These are phyloP conservation scores for Cyclocybe cylindracea DNA, from an alignment of 768 basidiomycete species.

Conservation along the genomic window DNA sequence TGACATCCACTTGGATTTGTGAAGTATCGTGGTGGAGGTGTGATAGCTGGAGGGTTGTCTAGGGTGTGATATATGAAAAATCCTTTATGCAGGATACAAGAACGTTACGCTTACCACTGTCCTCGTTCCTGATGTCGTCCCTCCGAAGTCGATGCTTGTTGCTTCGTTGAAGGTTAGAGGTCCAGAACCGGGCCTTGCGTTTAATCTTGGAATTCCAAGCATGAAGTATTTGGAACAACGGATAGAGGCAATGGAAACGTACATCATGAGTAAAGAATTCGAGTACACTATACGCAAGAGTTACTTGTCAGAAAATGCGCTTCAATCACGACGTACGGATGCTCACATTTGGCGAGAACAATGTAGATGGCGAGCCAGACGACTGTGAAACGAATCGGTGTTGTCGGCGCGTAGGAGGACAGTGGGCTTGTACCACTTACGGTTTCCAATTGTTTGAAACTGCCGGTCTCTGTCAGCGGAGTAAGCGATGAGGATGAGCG, in stretches of 20 bases:
- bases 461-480: background rate
- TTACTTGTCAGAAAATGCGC: background rate
- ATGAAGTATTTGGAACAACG: no score
- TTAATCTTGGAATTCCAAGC: background rate
- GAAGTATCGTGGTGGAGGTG: no score
- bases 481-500: background rate
- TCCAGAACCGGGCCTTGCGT: background rate
- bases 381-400: background rate
- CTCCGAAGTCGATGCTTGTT: no score
- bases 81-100: no score
- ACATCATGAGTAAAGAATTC: constrained; percentile 17
- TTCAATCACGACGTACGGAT: background rate
- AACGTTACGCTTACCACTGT: no score
- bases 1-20: no score
- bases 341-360: constrained; percentile 16
- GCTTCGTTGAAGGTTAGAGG: background rate
- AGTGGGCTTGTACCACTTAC: background rate
- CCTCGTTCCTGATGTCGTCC: no score
- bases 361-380: constrained; percentile 19
- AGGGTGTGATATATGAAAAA: no score
- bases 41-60: no score
- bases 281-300: constrained; percentile 11
- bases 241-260: background rate
- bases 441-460: constrained; percentile 16
- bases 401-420: background rate